Evolutionary conservation across 2,329 filamentous ascomycete genomes (phyloP).

Genomic region (Sordariomycetes sp.): DNA sequence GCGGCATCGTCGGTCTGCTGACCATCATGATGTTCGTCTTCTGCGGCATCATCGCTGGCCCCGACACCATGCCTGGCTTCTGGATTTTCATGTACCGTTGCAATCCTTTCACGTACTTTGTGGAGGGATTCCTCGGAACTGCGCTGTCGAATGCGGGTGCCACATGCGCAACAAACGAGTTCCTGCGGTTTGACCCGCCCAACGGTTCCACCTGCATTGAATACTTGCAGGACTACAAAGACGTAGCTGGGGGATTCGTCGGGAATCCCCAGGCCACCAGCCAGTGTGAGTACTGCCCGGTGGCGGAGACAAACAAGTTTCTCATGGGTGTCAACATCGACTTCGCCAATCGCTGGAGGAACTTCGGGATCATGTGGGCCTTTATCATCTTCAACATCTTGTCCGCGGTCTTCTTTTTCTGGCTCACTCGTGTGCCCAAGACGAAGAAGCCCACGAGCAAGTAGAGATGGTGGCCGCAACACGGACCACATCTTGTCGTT

Average conservation of each 20-base stretch:
- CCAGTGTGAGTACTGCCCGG: constrained; percentile 31
- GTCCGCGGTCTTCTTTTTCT: constrained; percentile 36
- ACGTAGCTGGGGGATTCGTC: constrained; percentile 43
- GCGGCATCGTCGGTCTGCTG: constrained; percentile 49
- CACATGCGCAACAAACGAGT: constrained; percentile 50
- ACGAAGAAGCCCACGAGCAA: too few relatives aligned
- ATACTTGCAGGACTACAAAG: too few relatives aligned
- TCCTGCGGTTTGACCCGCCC: constrained; percentile 46
- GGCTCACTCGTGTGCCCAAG: constrained; percentile 27
- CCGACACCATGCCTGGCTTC: constrained; percentile 49
- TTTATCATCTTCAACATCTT: constrained; percentile 39
- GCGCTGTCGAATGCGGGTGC: constrained; percentile 48
- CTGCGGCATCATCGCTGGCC: constrained; percentile 39
- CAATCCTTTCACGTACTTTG: constrained; percentile 62
- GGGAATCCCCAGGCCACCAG: constrained; percentile 26
- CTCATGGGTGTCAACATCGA: constrained; percentile 24
- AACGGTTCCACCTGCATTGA: too few relatives aligned
- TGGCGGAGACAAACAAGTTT: constrained; percentile 24
- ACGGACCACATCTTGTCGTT: too few relatives aligned
- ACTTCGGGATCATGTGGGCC: constrained; percentile 41
- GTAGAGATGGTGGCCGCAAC: too few relatives aligned
- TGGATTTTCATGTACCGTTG: constrained; percentile 69
- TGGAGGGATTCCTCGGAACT: constrained; percentile 50
- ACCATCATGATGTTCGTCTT: constrained; percentile 52
- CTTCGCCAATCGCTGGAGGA: constrained; percentile 40